Base-by-base conservation (phyloP, 805 yeast genomes). In the Ogataea wickerhamii region DNA sequence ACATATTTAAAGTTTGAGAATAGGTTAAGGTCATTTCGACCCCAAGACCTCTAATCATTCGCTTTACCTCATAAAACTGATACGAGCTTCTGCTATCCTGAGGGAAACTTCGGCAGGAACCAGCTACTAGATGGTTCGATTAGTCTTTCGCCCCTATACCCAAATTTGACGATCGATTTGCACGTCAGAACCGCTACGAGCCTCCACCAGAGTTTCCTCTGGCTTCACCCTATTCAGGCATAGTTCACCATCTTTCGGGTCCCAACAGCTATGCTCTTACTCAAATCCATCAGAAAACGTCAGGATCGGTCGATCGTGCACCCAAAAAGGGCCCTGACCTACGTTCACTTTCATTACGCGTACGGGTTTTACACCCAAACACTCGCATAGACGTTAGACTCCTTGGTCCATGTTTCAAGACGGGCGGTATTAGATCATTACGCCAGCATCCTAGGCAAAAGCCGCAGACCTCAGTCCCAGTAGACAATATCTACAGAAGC, bases 401-500 rank as follows among this genome's bases (percentile, higher is more conserved):
- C 35, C 35, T 32, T 32, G 35, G 35, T 32, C 35, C 35, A 32
- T 32, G 35, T 32, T 32, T 32, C 35, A 32, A 32, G 35, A 32
- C 35, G 35, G 35, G 35, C 35, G 35, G 35, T 32, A 32, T 32
- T 32, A 16, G 19, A 32, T 32, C 35, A 32, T 32, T 32, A 32
- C 35, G 35, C 35, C 35, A 32, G 35, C 35, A 32, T 32, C 35
- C 35, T 32, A 32, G 35, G 35, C 35, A 32, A 32, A 28, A 32
- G 35, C 35, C 35, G 35, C 35, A 32, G 35, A 32, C 35, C 35
- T 32, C 35, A 32, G 35, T 32, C 35, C 19, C 35, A 32, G 35
- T 32, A 32, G 35, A 27, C 35, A 32, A 32, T 31, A 31, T 17
- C 22, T 22, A 22, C 25, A 22, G 25, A 22, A 22, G 25, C 25